phyloP scores from a whole-genome alignment of 2,329 filamentous ascomycete species.

The Phialocephala subalpina region DNA sequence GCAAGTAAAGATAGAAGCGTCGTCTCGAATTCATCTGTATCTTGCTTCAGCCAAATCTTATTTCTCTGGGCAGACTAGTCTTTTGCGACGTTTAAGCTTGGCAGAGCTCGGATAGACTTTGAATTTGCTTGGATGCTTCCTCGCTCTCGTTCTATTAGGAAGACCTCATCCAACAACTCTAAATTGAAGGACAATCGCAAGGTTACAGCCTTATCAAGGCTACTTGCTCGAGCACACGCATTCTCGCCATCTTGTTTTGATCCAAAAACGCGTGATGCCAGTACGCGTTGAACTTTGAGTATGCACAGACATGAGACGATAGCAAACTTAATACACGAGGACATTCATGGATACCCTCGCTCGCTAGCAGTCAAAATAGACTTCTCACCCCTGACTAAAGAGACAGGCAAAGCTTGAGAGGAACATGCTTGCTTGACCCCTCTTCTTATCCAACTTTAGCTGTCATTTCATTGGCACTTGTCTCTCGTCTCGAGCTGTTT shows the following conservation, averaged over 20 bases:
- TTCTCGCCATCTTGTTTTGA: too few relatives aligned
- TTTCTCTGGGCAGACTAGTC: too few relatives aligned
- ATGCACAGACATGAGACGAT: neutral
- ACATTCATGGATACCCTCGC: neutral
- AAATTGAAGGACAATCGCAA: too few relatives aligned
- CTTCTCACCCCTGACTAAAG: constrained; percentile 1
- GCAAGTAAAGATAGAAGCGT: neutral
- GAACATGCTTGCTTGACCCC: neutral
- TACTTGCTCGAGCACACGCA: too few relatives aligned
- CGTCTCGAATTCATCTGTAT: neutral
- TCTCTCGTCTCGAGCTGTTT: neutral
- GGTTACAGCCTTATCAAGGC: too few relatives aligned
- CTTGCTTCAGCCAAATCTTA: neutral
- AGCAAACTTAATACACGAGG: neutral
- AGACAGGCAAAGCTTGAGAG: neutral
- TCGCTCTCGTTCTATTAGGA: too few relatives aligned
- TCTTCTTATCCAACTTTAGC: neutral
- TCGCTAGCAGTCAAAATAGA: neutral
- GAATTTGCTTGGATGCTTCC: too few relatives aligned
- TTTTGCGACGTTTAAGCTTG: too few relatives aligned
- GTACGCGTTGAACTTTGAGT: too few relatives aligned
- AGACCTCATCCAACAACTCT: too few relatives aligned
- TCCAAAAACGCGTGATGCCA: too few relatives aligned
- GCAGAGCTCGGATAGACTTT: too few relatives aligned
- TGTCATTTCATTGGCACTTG: neutral